Base-by-base conservation (phyloP, 331 rosid genomes). In the Pyracantha coccinea region DNA sequence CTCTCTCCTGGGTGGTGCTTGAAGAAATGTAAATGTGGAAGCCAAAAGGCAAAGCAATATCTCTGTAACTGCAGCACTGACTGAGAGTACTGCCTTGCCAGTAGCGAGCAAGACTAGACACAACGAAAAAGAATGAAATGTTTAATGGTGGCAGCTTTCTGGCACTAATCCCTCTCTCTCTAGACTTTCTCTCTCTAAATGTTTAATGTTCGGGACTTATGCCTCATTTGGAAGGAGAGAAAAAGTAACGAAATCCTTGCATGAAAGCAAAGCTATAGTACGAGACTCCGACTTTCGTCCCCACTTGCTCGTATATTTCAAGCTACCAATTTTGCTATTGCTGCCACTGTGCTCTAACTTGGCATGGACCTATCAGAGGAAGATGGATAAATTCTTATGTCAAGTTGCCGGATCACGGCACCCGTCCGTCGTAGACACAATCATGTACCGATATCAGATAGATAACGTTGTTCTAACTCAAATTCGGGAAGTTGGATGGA, bases 221-320 rank as follows among this genome's bases (percentile, higher is more conserved):
- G 76, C 11, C 76, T 44, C 23, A 61, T 60, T 80, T 50, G 83
- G 79, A 55, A 80, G 45, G 4, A 13, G 71, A 33, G 44, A 58
- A 20, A 53, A n/a, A 27, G 12, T 28, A 20, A 9, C 53, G 66
- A 80, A 44, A 75, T 44, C 72, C 53, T 72, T 76, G 78, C 81
- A 81, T 59, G 75, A 72, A 81, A 81, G 78, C 75, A 72, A 77
- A 60, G 75, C 24, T 75, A 52, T 19, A 64, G 29, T 19, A 23
- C 15, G 16, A 31, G 53, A 31, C 66, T 4, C 35, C 44, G 6
- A 32, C 75, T 8, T 7, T 13, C 33, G 54, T 58, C 76, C 76
- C 69, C 28, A 33, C 70, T 25, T 10, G 41, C 50, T 66, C 3
- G 52, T 17, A 12, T 1, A 24, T 10, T 5, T 4, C 29, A 61